Percentiles rank a stretch among this genome's conserved stretches.
Evolutionary conservation across 805 yeast genomes (phyloP).

Genomic region (Candida sithepensis): DNA sequence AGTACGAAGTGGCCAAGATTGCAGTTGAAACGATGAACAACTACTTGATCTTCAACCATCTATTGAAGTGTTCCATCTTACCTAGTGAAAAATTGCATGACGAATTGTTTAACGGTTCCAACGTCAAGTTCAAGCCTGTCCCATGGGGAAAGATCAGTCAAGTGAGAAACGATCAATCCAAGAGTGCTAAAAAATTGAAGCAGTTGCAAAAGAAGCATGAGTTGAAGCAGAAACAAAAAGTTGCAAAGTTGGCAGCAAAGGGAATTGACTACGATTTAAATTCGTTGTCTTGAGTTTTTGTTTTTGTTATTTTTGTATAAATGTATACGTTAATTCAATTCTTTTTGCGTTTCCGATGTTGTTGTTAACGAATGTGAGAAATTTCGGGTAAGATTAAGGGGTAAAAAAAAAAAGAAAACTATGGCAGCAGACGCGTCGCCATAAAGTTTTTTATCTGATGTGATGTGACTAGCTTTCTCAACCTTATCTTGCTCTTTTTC

Average conservation of each 20-base stretch:
- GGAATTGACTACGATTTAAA: constrained; percentile 53
- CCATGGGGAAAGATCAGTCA: constrained; percentile 58
- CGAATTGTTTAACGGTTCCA: constrained; percentile 56
- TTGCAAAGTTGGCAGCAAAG: constrained; percentile 44
- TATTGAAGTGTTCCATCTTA: constrained; percentile 56
- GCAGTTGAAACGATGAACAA: constrained; percentile 97
- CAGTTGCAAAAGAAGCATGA: constrained; percentile 45
- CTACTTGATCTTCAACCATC: constrained; percentile 83
- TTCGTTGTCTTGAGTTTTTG: constrained; percentile 13
- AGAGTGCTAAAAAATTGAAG: constrained; percentile 54
- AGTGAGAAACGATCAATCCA: constrained; percentile 53
- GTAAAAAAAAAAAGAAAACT: constrained; percentile 18
- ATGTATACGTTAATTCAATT: not conserved
- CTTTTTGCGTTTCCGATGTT: not conserved
- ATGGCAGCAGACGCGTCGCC: too few species aligned
- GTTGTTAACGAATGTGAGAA: too few species aligned
- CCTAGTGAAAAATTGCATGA: constrained; percentile 57
- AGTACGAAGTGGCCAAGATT: constrained; percentile 71
- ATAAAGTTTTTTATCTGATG: too few species aligned
- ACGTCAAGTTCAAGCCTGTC: constrained; percentile 49
- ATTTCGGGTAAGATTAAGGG: too few species aligned
- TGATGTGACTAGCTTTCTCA: constrained; percentile 22
- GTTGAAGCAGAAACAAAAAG: constrained; percentile 39
- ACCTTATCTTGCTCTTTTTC: constrained; percentile 14
- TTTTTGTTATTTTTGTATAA: not conserved